These are phyloP conservation scores for Pseudogymnoascus sp. DNA, from an alignment of 2,329 filamentous ascomycete genomes.

Conservation along the genomic window DNA sequence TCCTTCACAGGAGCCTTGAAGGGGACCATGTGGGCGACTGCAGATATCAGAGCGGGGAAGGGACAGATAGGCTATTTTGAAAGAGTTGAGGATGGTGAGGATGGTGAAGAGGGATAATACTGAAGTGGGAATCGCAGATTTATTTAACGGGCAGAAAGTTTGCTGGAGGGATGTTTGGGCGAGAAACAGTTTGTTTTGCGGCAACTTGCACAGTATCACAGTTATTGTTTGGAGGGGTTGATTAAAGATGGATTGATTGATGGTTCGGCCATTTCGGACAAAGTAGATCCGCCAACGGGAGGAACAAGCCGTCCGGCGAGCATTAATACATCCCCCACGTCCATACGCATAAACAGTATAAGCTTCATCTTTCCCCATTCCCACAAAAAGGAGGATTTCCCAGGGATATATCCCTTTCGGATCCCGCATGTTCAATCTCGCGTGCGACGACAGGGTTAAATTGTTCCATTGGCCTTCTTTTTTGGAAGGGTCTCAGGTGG, in stretches of 20 bases:
- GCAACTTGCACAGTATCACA: background rate
- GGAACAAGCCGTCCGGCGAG: background rate
- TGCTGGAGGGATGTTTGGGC: background rate
- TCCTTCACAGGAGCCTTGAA: constrained; percentile 1
- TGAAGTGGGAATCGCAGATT: background rate
- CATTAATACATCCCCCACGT: background rate
- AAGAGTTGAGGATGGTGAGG: background rate
- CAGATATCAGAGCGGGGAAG: background rate
- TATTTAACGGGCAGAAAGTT: background rate
- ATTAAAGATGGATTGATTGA: background rate
- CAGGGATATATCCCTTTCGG: background rate
- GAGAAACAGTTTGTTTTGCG: background rate
- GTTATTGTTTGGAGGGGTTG: background rate
- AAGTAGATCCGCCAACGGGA: background rate
- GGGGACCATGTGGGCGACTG: background rate
- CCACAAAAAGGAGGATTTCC: background rate
- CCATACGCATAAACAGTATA: background rate
- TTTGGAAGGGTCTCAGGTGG: background rate
- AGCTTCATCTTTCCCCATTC: background rate
- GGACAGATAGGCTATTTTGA: background rate
- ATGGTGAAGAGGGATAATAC: background rate
- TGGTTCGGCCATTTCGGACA: background rate
- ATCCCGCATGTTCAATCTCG: constrained; percentile 2
- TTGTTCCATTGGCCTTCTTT: constrained; percentile 5
- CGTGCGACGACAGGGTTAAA: background rate